These are phyloP conservation scores for Helicocarpus griseus DNA, from an alignment of 2,329 filamentous ascomycete genomes.

Conservation along the genomic window DNA sequence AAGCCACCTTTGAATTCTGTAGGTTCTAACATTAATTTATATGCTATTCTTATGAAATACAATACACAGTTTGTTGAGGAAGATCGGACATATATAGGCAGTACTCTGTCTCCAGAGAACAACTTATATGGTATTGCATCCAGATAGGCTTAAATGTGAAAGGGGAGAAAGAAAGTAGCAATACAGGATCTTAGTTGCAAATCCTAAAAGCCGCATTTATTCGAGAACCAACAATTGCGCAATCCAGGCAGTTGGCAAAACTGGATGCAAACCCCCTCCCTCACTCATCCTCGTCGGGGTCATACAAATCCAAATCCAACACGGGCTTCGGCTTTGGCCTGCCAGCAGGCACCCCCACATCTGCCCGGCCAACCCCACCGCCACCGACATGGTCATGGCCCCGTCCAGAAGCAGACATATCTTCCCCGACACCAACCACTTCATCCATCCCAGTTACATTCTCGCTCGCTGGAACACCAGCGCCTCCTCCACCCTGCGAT, in stretches of 20 bases:
- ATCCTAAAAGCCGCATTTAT: no score
- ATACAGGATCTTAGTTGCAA: no score
- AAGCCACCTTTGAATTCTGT: neutral
- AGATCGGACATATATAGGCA: no score
- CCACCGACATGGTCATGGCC: neutral
- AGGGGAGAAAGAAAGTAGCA: neutral
- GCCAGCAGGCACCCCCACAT: conserved; percentile 11
- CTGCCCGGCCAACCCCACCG: neutral
- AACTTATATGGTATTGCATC: no score
- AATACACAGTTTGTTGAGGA: no score
- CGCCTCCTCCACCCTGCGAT: conserved; percentile 44
- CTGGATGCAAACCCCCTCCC: neutral
- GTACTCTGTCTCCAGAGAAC: no score
- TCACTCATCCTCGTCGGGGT: conserved; percentile 37
- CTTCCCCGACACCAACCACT: conserved; percentile 12
- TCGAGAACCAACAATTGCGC: neutral
- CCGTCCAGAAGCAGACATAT: conserved; percentile 18
- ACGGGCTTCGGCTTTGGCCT: conserved; percentile 28
- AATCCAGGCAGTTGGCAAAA: neutral
- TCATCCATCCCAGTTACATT: conserved; percentile 20
- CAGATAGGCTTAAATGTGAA: neutral
- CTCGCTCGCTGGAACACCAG: conserved; percentile 25
- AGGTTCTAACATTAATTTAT: neutral
- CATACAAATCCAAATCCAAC: conserved; percentile 36
- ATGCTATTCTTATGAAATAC: neutral